phyloP scores from a whole-genome alignment of 305 asterid species.

The Andrographis paniculata region DNA sequence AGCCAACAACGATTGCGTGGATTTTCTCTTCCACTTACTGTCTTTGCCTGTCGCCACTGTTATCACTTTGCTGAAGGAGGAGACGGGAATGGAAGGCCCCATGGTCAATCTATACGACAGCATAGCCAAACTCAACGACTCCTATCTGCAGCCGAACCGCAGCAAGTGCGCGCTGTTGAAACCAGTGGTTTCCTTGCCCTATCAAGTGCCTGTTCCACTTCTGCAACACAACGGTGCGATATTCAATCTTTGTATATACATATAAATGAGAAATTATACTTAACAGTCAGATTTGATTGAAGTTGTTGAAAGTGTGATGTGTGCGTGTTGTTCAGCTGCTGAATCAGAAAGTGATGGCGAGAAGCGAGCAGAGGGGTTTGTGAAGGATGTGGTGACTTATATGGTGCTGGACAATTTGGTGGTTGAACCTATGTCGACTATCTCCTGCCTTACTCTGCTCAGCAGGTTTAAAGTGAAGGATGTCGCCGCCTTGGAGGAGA shows the following conservation, averaged over 20 bases:
- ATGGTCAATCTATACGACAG: slow-evolving; percentile 15
- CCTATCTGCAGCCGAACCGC: slow-evolving; percentile 18
- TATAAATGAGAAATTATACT: too few species aligned
- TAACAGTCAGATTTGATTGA: too few species aligned
- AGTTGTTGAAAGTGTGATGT: too few species aligned
- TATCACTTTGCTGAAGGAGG: slow-evolving; percentile 5
- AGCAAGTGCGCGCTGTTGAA: slow-evolving; percentile 19
- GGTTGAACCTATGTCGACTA: neutral
- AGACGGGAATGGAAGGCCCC: neutral
- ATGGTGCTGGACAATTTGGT: neutral
- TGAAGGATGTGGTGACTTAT: neutral
- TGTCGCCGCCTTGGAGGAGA: neutral
- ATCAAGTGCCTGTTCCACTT: neutral
- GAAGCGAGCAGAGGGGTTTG: neutral
- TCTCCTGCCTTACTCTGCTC: neutral
- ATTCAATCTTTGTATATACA: too few species aligned
- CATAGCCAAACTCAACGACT: slow-evolving; percentile 14
- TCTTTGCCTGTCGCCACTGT: slow-evolving; percentile 11
- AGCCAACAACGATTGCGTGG: slow-evolving; percentile 29
- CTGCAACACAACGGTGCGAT: too few species aligned
- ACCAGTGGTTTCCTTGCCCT: neutral
- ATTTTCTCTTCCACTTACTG: slow-evolving; percentile 24
- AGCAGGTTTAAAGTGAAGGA: neutral
- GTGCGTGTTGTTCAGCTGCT: too few species aligned
- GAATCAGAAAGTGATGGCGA: too few species aligned